These are phyloP conservation scores for Barbarea vulgaris DNA, from an alignment of 345 rosid genomes.

Conservation along the genomic window DNA sequence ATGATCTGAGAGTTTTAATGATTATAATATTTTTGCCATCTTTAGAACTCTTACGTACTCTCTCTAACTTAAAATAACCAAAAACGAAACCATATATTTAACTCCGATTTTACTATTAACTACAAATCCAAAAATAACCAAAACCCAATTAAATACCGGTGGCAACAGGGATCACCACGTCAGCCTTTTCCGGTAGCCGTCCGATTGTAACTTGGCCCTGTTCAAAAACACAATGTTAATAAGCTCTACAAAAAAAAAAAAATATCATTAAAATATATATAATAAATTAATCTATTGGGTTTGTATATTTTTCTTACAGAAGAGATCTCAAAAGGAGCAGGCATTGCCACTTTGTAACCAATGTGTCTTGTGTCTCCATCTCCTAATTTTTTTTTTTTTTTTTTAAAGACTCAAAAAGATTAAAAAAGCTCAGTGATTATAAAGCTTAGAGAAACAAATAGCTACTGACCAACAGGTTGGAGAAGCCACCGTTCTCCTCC, in stretches of 20 bases:
- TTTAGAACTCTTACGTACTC: too few species aligned
- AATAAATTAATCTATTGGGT: not conserved
- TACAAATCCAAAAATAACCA: too few species aligned
- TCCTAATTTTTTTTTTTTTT: too few species aligned
- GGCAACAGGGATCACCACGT: conserved; percentile 88
- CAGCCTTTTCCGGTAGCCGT: conserved; percentile 78
- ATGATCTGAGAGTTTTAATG: too few species aligned
- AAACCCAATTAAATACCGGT: too few species aligned
- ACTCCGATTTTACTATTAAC: not conserved
- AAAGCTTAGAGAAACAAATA: not conserved
- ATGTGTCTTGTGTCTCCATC: conserved; percentile 88
- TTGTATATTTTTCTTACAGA: conserved; percentile 49
- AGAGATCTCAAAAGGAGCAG: conserved; percentile 73
- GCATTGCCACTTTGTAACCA: conserved; percentile 75
- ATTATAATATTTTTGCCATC: too few species aligned
- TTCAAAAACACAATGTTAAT: not conserved
- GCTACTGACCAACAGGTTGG: conserved; percentile 60
- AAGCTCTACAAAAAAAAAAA: not conserved
- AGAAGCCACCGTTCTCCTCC: conserved; percentile 73
- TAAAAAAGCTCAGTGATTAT: too few species aligned
- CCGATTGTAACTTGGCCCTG: conserved; percentile 75
- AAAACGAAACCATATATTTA: not conserved
- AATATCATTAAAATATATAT: not conserved
- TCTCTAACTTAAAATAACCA: too few species aligned
- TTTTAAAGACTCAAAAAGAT: too few species aligned